Evolutionary conservation across 768 basidiomycete species (phyloP).

Genomic region (Rhodotorula sphaerocarpa): DNA sequence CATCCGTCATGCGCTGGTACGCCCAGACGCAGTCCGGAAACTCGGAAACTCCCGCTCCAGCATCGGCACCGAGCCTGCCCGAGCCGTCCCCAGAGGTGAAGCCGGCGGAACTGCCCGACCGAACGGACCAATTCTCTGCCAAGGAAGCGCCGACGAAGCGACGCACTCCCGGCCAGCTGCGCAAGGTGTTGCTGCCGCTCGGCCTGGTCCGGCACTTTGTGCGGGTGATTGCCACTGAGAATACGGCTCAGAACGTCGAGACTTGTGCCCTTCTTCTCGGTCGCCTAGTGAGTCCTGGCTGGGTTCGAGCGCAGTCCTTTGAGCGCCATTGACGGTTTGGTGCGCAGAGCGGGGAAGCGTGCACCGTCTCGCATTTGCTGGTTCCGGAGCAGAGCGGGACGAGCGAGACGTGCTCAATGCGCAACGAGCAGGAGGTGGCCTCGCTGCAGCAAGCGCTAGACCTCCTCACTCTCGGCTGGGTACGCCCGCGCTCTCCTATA

Average conservation of each 20-base stretch:
- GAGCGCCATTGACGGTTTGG: background rate
- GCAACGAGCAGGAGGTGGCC: conserved; percentile 77
- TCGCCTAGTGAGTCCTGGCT: conserved; percentile 41
- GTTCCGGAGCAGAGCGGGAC: conserved; percentile 84
- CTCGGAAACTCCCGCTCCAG: too few species aligned
- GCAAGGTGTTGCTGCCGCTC: conserved; percentile 61
- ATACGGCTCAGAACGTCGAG: conserved; percentile 69
- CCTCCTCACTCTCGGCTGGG: conserved; percentile 85
- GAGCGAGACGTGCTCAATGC: conserved; percentile 86
- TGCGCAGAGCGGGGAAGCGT: conserved; percentile 51
- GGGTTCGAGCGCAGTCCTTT: background rate
- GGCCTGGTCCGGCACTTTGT: conserved; percentile 69
- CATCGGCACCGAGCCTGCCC: too few species aligned
- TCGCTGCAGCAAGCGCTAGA: conserved; percentile 72
- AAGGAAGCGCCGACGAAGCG: too few species aligned
- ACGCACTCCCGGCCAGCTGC: conserved; percentile 45
- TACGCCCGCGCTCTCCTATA: too few species aligned
- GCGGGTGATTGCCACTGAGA: conserved; percentile 59
- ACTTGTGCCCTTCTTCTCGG: conserved; percentile 81
- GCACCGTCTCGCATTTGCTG: conserved; percentile 66
- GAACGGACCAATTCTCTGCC: too few species aligned
- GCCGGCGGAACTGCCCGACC: too few species aligned
- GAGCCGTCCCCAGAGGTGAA: too few species aligned
- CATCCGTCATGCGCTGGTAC: too few species aligned
- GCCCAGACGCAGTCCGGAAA: too few species aligned